Evolutionary conservation across 2,329 filamentous ascomycete species (phyloP).

Genomic region (Trichoderma koningii): DNA sequence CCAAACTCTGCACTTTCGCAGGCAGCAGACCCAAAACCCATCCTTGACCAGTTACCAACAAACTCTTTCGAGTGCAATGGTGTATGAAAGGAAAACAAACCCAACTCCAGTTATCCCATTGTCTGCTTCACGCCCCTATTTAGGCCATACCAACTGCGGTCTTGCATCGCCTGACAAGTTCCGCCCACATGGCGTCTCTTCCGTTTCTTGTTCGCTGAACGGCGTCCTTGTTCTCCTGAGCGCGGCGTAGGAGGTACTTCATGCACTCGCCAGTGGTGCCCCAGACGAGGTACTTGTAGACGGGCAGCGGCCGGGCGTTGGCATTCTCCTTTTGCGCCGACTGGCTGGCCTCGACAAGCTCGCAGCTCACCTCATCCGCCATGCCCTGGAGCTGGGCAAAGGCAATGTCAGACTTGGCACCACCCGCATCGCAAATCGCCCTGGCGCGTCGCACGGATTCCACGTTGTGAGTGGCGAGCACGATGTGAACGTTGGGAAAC

Average conservation of each 20-base stretch:
- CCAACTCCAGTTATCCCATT: not conserved
- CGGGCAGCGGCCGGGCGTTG: conserved; percentile 50
- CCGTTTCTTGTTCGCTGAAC: conserved; percentile 63
- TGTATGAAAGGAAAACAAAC: not conserved
- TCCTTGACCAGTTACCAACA: not conserved
- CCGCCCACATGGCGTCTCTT: conserved; percentile 62
- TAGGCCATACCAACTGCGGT: conserved; percentile 43
- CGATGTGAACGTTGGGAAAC: conserved; percentile 63
- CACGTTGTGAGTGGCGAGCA: conserved; percentile 83
- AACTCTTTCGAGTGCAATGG: not conserved
- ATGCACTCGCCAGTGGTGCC: conserved; percentile 77
- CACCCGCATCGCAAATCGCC: conserved; percentile 50
- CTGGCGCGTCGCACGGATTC: conserved; percentile 65
- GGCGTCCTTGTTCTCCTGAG: conserved; percentile 73
- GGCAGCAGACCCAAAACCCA: not conserved
- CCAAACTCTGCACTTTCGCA: conserved; percentile 19
- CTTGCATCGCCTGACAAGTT: conserved; percentile 60
- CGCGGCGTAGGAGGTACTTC: conserved; percentile 69
- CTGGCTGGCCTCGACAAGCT: conserved; percentile 49
- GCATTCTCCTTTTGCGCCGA: conserved; percentile 34
- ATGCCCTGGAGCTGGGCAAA: conserved; percentile 84
- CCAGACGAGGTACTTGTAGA: conserved; percentile 72
- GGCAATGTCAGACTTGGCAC: conserved; percentile 44
- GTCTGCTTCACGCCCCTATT: conserved; percentile 16
- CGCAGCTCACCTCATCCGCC: conserved; percentile 87